Conservation (phyloP, 2,329 filamentous ascomycete species). For the Dendrostoma leiphaemia region DNA sequence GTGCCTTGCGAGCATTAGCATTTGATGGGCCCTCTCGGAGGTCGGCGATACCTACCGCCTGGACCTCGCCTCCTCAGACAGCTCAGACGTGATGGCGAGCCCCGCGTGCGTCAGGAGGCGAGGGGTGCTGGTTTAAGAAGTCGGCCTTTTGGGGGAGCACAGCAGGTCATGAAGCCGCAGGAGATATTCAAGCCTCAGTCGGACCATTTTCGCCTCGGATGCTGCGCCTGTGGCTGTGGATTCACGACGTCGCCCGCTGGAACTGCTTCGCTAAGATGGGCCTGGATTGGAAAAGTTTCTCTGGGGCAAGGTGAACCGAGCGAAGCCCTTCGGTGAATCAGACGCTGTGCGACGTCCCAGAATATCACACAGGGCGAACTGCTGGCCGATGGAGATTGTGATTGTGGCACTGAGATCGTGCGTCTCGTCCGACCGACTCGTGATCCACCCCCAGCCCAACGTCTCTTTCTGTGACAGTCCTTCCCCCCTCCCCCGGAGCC, state of each 20-base stretch:
- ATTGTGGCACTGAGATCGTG: neutral
- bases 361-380: neutral
- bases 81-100: neutral
- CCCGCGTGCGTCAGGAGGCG: neutral
- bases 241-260: too few species aligned
- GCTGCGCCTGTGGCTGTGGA: too few species aligned
- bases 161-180: slow-evolving; percentile 2
- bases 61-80: slow-evolving; percentile 14
- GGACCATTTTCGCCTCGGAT: too few species aligned
- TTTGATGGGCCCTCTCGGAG: slow-evolving; percentile 4
- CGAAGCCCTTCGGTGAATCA: neutral
- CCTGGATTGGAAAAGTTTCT: neutral
- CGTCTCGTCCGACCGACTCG: too few species aligned
- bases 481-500: neutral
- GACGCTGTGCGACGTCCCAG: neutral
- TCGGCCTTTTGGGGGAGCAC: slow-evolving; percentile 13
- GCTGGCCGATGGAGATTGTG: neutral
- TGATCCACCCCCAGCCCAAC: too few species aligned
- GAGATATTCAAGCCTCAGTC: too few species aligned
- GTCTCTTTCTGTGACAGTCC: neutral
- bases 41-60: slow-evolving; percentile 7
- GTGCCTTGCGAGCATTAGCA: too few species aligned
- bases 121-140: neutral
- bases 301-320: neutral
- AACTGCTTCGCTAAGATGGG: neutral